A percentile compares a stretch with the other conserved stretches of the same genome.
phyloP scores from a whole-genome alignment of 164 flowering plant genomes.

The Cinnamomum chago region DNA sequence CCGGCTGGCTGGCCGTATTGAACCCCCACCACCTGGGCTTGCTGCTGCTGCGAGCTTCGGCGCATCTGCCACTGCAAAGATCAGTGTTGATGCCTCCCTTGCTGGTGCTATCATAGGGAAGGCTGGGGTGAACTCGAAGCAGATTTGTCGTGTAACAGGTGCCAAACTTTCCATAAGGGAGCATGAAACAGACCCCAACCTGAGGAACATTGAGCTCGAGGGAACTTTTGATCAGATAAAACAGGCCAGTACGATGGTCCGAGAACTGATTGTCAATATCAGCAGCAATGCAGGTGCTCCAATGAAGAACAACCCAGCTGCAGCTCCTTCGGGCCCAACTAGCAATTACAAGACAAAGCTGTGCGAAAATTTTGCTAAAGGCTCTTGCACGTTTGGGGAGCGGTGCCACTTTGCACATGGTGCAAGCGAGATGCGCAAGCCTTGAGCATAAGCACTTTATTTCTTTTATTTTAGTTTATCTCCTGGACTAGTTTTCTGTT shows the following conservation, averaged over 20 bases:
- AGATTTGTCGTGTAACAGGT: conserved; percentile 81
- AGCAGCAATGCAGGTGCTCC: conserved; percentile 20
- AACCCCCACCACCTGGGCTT: conserved; percentile 30
- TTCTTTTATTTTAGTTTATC: neutral
- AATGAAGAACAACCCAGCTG: conserved; percentile 11
- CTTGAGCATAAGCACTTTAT: conserved; percentile 18
- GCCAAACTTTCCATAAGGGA: conserved; percentile 79
- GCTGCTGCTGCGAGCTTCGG: conserved; percentile 74
- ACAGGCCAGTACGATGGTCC: conserved; percentile 80
- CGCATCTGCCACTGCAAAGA: conserved; percentile 82
- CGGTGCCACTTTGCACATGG: conserved; percentile 92
- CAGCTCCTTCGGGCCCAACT: conserved; percentile 10
- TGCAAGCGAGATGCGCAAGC: conserved; percentile 51
- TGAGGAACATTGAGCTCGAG: conserved; percentile 84
- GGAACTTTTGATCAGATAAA: conserved; percentile 89
- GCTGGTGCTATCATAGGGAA: conserved; percentile 96
- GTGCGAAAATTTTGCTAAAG: conserved; percentile 69
- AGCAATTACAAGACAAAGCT: conserved; percentile 70
- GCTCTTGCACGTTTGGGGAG: conserved; percentile 76
- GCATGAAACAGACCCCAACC: conserved; percentile 73
- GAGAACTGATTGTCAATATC: conserved; percentile 58
- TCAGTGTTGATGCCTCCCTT: conserved; percentile 86
- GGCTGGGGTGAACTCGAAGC: conserved; percentile 90
- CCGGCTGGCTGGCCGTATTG: conserved; percentile 32
- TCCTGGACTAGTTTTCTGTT: neutral